Percentiles rank a stretch among this genome's conserved stretches.
Evolutionary conservation across 2,329 filamentous ascomycete genomes (phyloP).

Genomic region (Aspergillus tubingensis): DNA sequence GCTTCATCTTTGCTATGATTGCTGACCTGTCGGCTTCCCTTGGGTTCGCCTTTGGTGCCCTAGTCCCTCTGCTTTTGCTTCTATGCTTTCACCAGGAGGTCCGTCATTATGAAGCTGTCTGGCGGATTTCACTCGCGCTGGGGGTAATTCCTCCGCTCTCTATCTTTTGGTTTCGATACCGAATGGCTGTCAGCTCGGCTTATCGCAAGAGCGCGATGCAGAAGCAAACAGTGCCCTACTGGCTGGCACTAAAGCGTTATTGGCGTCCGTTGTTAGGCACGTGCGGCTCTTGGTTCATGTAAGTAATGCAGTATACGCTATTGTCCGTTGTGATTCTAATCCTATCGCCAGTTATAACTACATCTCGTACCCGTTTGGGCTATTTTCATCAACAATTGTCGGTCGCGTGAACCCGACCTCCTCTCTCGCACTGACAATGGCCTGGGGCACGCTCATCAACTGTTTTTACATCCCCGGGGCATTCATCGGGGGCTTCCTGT

Average conservation of each 20-base stretch:
- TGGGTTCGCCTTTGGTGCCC: constrained; percentile 54
- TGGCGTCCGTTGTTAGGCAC: constrained; percentile 53
- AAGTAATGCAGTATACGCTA: neutral
- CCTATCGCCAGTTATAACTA: constrained; percentile 47
- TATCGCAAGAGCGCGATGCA: constrained; percentile 52
- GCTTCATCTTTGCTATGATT: constrained; percentile 60
- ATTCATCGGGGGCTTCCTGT: constrained; percentile 51
- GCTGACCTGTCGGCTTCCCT: constrained; percentile 54
- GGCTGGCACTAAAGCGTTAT: constrained; percentile 53
- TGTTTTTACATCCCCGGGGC: constrained; percentile 55
- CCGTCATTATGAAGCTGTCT: constrained; percentile 48
- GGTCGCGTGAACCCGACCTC: constrained; percentile 45
- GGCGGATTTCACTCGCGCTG: constrained; percentile 54
- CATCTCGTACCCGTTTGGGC: constrained; percentile 57
- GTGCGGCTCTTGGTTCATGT: constrained; percentile 52
- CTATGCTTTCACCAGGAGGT: constrained; percentile 51
- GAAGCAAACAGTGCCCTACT: constrained; percentile 51
- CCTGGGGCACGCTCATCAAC: constrained; percentile 53
- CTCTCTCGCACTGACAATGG: constrained; percentile 44
- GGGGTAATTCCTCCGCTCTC: constrained; percentile 53
- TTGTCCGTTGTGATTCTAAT: neutral
- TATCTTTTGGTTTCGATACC: constrained; percentile 57
- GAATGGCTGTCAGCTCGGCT: constrained; percentile 54
- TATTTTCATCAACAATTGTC: constrained; percentile 58
- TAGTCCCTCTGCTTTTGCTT: constrained; percentile 55